phyloP scores from a whole-genome alignment of 495 filamentous ascomycete genomes.

The Arthonia radiata region DNA sequence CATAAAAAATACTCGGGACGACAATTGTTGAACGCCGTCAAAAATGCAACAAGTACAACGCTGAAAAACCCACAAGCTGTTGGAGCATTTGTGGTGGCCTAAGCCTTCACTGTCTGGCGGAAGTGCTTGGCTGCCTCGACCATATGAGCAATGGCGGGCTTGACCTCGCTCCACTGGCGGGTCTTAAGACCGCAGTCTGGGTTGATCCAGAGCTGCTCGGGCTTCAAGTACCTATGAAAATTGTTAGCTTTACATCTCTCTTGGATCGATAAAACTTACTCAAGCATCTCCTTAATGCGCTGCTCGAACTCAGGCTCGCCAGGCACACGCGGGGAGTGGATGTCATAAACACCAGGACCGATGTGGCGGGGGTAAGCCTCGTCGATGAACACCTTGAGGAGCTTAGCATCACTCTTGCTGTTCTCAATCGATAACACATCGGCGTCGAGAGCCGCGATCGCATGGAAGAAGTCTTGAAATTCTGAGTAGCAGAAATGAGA shows the following conservation, averaged over 20 bases:
- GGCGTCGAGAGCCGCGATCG: slow-evolving; percentile 90
- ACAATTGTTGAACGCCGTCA: no score
- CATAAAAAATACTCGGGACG: no score
- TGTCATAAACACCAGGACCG: slow-evolving; percentile 96
- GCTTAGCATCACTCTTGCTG: slow-evolving; percentile 98
- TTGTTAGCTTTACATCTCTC: slow-evolving; percentile 1
- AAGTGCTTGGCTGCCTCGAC: slow-evolving; percentile 89
- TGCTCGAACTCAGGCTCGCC: slow-evolving; percentile 91
- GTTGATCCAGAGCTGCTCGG: slow-evolving; percentile 95
- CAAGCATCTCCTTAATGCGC: slow-evolving; percentile 88
- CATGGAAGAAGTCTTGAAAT: slow-evolving; percentile 99
- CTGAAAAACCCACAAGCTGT: no score
- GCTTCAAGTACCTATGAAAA: slow-evolving; percentile 35
- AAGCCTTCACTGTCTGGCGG: no score
- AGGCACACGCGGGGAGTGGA: slow-evolving; percentile 94
- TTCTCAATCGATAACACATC: slow-evolving; percentile 98
- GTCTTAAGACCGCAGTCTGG: slow-evolving; percentile 99
- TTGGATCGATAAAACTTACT: slow-evolving; percentile 17
- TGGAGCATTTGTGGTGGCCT: no score
- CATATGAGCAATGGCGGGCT: slow-evolving; percentile 77
- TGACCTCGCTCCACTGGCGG: slow-evolving; percentile 86
- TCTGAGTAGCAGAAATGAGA: slow-evolving; percentile 99
- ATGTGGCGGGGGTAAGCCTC: slow-evolving; percentile 92
- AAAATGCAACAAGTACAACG: no score
- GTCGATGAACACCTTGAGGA: slow-evolving; percentile 93